Conservation (phyloP, 805 yeast genomes). For the Naumovozyma dairenensis region DNA sequence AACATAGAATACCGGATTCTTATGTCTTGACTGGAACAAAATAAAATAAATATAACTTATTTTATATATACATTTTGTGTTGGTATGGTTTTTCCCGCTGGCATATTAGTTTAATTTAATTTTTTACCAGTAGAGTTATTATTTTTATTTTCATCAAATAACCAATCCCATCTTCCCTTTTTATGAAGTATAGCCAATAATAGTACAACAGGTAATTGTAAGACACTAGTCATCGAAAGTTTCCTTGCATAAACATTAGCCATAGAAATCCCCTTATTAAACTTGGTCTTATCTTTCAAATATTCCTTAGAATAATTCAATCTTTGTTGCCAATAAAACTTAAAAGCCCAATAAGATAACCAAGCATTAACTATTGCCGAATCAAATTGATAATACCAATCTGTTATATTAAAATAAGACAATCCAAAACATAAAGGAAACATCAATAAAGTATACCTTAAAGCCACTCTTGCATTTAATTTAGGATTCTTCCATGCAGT, state of each 20-base stretch:
- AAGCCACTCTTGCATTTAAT: slow-evolving; percentile 85
- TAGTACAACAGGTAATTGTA: slow-evolving; percentile 85
- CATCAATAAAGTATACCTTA: slow-evolving; percentile 85
- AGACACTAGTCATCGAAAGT: slow-evolving; percentile 87
- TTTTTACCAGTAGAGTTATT: not conserved
- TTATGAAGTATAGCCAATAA: slow-evolving; percentile 91
- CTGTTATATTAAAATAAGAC: slow-evolving; percentile 71
- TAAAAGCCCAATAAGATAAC: slow-evolving; percentile 69
- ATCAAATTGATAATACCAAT: slow-evolving; percentile 70
- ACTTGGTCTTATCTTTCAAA: slow-evolving; percentile 24
- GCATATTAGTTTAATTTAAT: not conserved
- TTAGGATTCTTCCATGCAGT: slow-evolving; percentile 87
- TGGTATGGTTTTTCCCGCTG: not conserved
- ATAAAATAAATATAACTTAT: too few species aligned
- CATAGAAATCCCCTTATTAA: slow-evolving; percentile 45
- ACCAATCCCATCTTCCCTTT: slow-evolving; percentile 87
- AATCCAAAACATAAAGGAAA: slow-evolving; percentile 86
- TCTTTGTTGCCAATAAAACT: slow-evolving; percentile 80
- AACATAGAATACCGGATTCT: too few species aligned
- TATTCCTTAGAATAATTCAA: slow-evolving; percentile 39
- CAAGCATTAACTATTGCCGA: slow-evolving; percentile 76
- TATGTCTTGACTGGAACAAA: too few species aligned
- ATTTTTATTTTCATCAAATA: slow-evolving; percentile 30
- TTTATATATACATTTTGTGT: not conserved
- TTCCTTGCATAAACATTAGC: slow-evolving; percentile 70